Evolutionary conservation across 352 stramenopile species (phyloP).

Genomic region (Pelagophyceae sp.): DNA sequence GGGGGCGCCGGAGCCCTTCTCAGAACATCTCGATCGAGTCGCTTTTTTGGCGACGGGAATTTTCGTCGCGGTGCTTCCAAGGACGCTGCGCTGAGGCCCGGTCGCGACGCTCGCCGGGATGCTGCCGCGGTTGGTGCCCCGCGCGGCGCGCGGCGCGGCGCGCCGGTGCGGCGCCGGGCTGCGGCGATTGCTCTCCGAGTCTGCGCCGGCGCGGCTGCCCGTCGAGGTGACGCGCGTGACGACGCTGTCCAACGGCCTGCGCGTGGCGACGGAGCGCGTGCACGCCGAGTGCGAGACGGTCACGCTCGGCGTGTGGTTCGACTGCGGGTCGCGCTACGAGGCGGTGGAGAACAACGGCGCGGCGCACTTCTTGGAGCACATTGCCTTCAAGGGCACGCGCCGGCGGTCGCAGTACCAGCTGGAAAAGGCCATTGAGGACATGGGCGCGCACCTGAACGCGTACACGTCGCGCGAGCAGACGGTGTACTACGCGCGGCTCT

Average conservation of each 20-base stretch:
- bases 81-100: no score
- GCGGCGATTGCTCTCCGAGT: background rate
- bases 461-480: constrained; percentile 99
- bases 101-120: no score
- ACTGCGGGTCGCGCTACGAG: constrained; percentile 83
- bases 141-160: no score
- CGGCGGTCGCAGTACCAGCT: constrained; percentile 92
- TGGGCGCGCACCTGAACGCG: constrained; percentile 97
- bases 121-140: no score
- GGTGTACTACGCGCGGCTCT: constrained; percentile 99
- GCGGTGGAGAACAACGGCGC: constrained; percentile 95
- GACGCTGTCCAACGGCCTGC: constrained; percentile 85
- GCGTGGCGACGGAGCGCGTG: constrained; percentile 89
- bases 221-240: constrained; percentile 82
- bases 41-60: no score
- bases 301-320: constrained; percentile 84
- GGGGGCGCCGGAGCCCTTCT: no score
- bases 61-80: no score
- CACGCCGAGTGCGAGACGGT: constrained; percentile 84
- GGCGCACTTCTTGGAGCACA: constrained; percentile 99
- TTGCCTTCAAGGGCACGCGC: constrained; percentile 98
- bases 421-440: constrained; percentile 99
- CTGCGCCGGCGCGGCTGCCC: background rate
- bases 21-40: no score
- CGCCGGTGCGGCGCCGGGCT: no score